Evolutionary conservation across 169 alveolate species (phyloP).

Genomic region (Perkinsus olseni): DNA sequence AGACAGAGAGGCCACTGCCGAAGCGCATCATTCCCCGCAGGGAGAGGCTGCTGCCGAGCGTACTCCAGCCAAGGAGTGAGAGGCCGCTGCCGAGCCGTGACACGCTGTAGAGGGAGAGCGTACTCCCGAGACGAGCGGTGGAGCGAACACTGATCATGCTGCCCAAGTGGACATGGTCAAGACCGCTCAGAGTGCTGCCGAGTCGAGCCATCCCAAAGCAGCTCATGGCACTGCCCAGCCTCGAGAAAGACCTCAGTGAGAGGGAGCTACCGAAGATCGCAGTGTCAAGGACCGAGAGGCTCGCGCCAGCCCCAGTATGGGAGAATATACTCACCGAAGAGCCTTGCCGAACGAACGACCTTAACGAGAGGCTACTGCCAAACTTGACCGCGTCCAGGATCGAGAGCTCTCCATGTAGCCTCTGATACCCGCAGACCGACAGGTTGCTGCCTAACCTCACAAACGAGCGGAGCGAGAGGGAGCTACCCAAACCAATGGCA

Average conservation of each 20-base stretch:
- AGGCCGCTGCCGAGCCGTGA: background rate
- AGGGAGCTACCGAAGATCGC: background rate
- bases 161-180: background rate
- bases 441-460: background rate
- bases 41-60: background rate
- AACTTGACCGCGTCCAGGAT: background rate
- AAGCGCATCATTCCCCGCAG: conserved; percentile 1
- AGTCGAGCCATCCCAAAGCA: background rate
- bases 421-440: background rate
- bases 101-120: background rate
- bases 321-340: background rate
- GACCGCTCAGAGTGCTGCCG: background rate
- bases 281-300: background rate
- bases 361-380: background rate
- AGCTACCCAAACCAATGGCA: background rate
- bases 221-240: background rate
- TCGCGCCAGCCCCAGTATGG: background rate
- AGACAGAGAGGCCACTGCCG: conserved; percentile 8
- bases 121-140: background rate
- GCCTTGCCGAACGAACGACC: background rate
- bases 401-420: background rate
- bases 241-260: background rate
- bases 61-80: conserved; percentile 2
- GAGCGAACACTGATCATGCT: background rate
- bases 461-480: background rate